Conservation (phyloP, 768 basidiomycete species). For the Mycena latifolia region DNA sequence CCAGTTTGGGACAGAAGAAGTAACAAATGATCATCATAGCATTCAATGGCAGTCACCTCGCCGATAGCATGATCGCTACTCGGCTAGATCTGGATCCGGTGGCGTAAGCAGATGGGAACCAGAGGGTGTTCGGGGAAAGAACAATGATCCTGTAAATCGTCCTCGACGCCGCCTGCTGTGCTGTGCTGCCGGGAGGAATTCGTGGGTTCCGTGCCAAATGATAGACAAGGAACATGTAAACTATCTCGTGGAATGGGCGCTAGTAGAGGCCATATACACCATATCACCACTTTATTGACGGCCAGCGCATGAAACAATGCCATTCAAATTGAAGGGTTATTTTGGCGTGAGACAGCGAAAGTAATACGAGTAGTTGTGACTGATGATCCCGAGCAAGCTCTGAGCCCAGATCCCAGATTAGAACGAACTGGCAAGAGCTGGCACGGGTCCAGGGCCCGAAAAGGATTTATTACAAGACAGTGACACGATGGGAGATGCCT, state of each 20-base stretch:
- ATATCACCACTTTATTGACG: conserved; percentile 11
- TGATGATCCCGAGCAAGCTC: not conserved
- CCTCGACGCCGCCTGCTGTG: not conserved
- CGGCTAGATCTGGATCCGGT: conserved; percentile 16
- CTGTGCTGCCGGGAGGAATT: not conserved
- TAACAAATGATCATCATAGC: conserved; percentile 22
- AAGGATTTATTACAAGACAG: too few relatives aligned
- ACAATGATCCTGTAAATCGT: not conserved
- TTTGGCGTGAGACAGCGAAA: conserved; percentile 15
- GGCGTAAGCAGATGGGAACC: conserved; percentile 12
- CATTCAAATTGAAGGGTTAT: conserved; percentile 4
- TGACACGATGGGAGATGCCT: too few relatives aligned
- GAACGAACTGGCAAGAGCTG: too few relatives aligned
- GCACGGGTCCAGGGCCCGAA: too few relatives aligned
- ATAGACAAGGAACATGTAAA: too few relatives aligned
- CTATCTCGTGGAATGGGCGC: too few relatives aligned
- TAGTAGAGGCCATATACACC: too few relatives aligned
- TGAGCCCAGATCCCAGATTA: too few relatives aligned
- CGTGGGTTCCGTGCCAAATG: not conserved
- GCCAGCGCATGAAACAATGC: not conserved
- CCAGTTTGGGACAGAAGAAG: not conserved
- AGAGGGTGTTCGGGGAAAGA: not conserved
- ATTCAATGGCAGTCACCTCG: too few relatives aligned
- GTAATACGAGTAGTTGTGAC: too few relatives aligned
- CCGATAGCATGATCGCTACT: not conserved